Percentiles rank a stretch among this genome's conserved stretches.
phyloP scores from a whole-genome alignment of 73 alveolate genomes.

The Paraurostyla sp. region DNA sequence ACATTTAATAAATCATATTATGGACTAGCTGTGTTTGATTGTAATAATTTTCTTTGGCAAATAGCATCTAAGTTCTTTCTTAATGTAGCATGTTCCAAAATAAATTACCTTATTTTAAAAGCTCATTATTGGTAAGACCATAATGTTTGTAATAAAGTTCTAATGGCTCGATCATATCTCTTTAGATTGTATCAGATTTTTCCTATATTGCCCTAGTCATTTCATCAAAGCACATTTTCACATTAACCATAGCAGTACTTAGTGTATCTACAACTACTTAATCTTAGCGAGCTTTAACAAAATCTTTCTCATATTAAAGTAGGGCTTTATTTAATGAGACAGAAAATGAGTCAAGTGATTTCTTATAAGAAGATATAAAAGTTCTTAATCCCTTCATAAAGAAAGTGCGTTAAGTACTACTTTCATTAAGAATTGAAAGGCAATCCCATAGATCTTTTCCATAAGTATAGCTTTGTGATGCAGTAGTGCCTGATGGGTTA shows the following conservation, averaged over 20 bases:
- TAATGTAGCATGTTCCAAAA: conserved; percentile 43
- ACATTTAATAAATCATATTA: not conserved
- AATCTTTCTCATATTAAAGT: conserved; percentile 36
- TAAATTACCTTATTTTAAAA: not conserved
- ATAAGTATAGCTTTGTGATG: no score
- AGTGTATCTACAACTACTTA: conserved; percentile 1
- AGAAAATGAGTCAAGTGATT: conserved; percentile 36
- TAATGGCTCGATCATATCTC: conserved; percentile 50
- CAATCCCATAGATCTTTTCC: conserved; percentile 58
- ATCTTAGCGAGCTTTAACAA: conserved; percentile 16
- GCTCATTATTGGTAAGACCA: conserved; percentile 27
- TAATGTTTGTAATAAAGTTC: conserved; percentile 45
- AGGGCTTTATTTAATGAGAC: not conserved
- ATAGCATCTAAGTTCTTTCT: conserved; percentile 52
- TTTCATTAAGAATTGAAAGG: conserved; percentile 3
- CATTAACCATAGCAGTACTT: conserved; percentile 57
- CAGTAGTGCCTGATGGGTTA: not conserved
- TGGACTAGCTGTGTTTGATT: not conserved
- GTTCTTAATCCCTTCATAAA: conserved; percentile 21
- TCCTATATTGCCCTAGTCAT: not conserved
- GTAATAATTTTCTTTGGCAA: conserved; percentile 40
- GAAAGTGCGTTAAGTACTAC: conserved; percentile 17
- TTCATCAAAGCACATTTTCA: conserved; percentile 52
- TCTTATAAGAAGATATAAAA: conserved; percentile 45
- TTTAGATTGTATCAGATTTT: not conserved